phyloP scores from a whole-genome alignment of 768 basidiomycete species.

The Pleurotus tuber-regium region DNA sequence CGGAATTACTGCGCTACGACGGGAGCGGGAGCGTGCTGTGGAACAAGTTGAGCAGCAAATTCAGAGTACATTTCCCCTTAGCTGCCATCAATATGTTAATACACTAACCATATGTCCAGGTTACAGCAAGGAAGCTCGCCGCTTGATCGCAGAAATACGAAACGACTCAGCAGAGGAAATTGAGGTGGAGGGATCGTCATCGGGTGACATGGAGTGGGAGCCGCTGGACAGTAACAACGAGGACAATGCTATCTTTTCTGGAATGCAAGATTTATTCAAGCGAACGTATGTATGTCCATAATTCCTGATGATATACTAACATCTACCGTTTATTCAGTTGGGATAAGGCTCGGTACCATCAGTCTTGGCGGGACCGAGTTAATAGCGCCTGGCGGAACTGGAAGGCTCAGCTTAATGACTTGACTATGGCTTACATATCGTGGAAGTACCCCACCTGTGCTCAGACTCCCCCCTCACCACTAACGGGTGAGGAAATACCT shows the following conservation, averaged over 20 bases:
- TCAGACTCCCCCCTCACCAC: background rate
- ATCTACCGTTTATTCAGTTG: background rate
- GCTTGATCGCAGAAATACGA: background rate
- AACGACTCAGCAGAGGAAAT: background rate
- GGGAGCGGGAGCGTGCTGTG: background rate
- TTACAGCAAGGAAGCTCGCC: background rate
- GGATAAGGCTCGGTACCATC: background rate
- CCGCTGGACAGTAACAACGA: background rate
- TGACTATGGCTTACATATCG: background rate
- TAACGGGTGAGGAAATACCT: too few species aligned
- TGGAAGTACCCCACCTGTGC: conserved; percentile 11
- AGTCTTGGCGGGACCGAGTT: background rate
- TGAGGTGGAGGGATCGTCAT: background rate
- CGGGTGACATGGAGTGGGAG: background rate
- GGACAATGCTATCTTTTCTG: background rate
- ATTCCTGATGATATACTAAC: background rate
- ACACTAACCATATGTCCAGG: too few species aligned
- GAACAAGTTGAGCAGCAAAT: background rate
- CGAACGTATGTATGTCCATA: background rate
- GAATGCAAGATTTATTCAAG: background rate
- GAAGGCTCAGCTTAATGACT: background rate
- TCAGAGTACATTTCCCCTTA: too few species aligned
- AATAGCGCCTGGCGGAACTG: background rate
- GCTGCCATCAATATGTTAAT: too few species aligned
- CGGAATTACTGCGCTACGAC: background rate